These are phyloP conservation scores for Mycosarcoma mackinlayi DNA, from an alignment of 1,284 basidiomycete genomes.

Conservation along the genomic window DNA sequence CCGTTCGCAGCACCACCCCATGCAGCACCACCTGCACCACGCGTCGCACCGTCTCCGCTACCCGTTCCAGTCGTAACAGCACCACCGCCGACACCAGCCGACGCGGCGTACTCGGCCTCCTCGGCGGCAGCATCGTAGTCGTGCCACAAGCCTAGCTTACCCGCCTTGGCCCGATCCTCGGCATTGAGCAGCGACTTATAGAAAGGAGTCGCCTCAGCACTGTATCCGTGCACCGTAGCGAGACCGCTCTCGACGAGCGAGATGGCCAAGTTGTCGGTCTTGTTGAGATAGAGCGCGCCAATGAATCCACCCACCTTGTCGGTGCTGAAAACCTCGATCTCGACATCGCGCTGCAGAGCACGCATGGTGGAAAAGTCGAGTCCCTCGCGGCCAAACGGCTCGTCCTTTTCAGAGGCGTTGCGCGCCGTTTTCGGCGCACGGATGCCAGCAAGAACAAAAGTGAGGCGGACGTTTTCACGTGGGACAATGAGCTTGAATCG, in stretches of 20 bases:
- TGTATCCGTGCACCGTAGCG: slow-evolving; percentile 86
- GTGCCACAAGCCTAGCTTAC: slow-evolving; percentile 80
- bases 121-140: slow-evolving; percentile 67
- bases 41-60: slow-evolving; percentile 6
- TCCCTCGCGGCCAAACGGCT: slow-evolving; percentile 87
- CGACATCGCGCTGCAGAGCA: slow-evolving; percentile 94
- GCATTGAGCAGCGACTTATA: slow-evolving; percentile 83
- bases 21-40: slow-evolving; percentile 15
- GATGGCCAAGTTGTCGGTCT: slow-evolving; percentile 81
- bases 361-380: slow-evolving; percentile 81
- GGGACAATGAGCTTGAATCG: slow-evolving; percentile 62
- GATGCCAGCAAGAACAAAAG: slow-evolving; percentile 67
- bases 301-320: slow-evolving; percentile 98
- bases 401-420: slow-evolving; percentile 84
- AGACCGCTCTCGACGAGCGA: slow-evolving; percentile 82
- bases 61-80: slow-evolving; percentile 5
- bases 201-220: slow-evolving; percentile 83
- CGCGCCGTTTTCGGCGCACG: slow-evolving; percentile 69
- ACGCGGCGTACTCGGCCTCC: slow-evolving; percentile 26
- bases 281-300: slow-evolving; percentile 81
- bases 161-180: slow-evolving; percentile 75
- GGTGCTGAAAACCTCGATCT: slow-evolving; percentile 86
- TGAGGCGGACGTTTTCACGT: slow-evolving; percentile 56
- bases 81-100: neutral
- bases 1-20: slow-evolving; percentile 25